Base-by-base conservation (phyloP, 164 flowering plant genomes). In the Annona cherimola region DNA sequence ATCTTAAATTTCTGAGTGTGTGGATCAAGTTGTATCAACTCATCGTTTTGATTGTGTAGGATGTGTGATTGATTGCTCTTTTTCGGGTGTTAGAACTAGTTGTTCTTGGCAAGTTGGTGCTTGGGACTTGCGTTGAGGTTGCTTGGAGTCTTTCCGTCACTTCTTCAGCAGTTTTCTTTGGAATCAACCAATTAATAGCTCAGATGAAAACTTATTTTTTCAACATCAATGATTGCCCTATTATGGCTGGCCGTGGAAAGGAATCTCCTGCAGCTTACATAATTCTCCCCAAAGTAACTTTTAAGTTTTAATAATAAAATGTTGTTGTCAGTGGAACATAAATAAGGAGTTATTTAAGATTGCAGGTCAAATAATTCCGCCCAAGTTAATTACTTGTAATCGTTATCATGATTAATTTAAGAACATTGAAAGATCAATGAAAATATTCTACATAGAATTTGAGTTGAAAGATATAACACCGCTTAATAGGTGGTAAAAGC, bases 41-140 rank as follows among this genome's bases (percentile, higher is more conserved):
- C 63, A 20, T 70, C 54, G 67, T 59, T 67, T 73, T 69, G 69
- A 63, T 42, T 67, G 6, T 62, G 70, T 63, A 76, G 73, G 61
- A 19, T 54, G 43, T 60, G 73, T 66, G 69, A 5, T 72, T 63
- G 59, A 18, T 50, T 69, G 67, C 55, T 65, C 42, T 59, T 70
- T 69, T 59, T 43, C 40, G 61, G 72, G 59, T 41, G 61, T 67
- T 44, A 16, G 43, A 69, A 68, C 70, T 26, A 65, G 66, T 68
- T 64, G 40, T 69, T 20, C 20, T 18, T 61, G 20, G 26, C 14
- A 8, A 61, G 19, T n/a, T 26, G 9, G 26, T 61, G 5, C 35
- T 61, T 69, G 66, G 70, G 61, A 26, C 69, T 71, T 69, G 71
- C 55, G 12, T 71, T 14, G 63, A 61, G 63, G 19, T 61, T 61